phyloP scores from a whole-genome alignment of 73 alveolate genomes.

The Effrenium voratum region DNA sequence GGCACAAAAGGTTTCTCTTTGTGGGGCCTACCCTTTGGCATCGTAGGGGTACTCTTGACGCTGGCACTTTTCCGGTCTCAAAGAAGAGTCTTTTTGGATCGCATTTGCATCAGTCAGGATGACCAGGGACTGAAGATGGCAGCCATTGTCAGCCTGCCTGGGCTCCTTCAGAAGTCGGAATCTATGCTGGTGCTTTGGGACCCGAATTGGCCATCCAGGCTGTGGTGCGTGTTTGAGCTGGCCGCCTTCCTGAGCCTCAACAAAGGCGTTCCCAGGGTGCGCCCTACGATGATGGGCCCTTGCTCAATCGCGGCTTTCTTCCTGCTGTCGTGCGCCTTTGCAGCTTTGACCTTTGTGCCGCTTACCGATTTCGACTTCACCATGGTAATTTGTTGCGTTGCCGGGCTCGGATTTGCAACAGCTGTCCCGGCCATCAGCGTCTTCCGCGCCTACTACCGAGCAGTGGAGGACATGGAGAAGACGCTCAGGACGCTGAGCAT shows the following conservation, averaged over 20 bases:
- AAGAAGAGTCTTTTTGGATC: not conserved
- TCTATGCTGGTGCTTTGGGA: slow-evolving; percentile 25
- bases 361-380: not conserved
- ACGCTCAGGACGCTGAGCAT: not conserved
- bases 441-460: not conserved
- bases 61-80: not conserved
- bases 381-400: not conserved
- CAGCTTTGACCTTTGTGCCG: not conserved
- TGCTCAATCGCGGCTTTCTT: not conserved
- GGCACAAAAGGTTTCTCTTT: not conserved
- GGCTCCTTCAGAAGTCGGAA: not conserved
- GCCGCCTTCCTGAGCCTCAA: not conserved
- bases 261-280: not conserved
- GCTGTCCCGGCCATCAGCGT: not conserved
- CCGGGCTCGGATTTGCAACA: not conserved
- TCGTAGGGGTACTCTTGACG: not conserved
- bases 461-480: not conserved
- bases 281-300: slow-evolving; percentile 17
- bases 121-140: not conserved
- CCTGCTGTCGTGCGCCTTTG: not conserved
- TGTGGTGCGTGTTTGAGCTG: slow-evolving; percentile 30
- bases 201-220: slow-evolving; percentile 18
- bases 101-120: slow-evolving; percentile 14
- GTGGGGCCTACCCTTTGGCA: not conserved
- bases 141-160: slow-evolving; percentile 20